Conservation (phyloP, 805 yeast species). For the Pichia nanzhaoensis region DNA sequence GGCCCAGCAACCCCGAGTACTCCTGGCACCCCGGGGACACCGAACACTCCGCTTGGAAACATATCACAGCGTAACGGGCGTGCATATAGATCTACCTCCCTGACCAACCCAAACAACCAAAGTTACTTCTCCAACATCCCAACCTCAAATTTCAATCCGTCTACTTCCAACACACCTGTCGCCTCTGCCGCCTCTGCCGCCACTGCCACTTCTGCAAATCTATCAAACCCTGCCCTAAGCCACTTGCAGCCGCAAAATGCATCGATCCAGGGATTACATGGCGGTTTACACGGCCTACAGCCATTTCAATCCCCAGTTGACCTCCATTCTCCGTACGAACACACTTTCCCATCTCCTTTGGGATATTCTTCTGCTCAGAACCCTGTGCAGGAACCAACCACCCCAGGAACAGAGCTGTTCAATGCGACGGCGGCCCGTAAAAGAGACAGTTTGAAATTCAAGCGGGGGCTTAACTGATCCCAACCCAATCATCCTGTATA, state of each 20-base stretch:
- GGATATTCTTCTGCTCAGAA: not conserved
- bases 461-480: conserved; percentile 17
- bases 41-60: conserved; percentile 6
- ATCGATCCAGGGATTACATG: not conserved
- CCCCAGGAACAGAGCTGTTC: conserved; percentile 20
- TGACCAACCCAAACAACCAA: not conserved
- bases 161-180: too few species aligned
- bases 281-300: not conserved
- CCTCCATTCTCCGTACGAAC: conserved; percentile 14
- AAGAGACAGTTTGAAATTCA: conserved; percentile 45
- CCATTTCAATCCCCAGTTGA: conserved; percentile 2
- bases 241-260: conserved; percentile 1
- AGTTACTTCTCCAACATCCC: not conserved
- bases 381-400: not conserved
- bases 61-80: not conserved
- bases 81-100: conserved; percentile 1
- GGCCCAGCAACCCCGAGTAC: conserved; percentile 6
- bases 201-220: too few species aligned
- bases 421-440: conserved; percentile 46
- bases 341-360: conserved; percentile 5
- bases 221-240: conserved; percentile 3
- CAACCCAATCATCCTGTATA: too few species aligned
- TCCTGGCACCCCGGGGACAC: conserved; percentile 1
- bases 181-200: too few species aligned
- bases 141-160: too few species aligned